Base-by-base conservation (phyloP, 768 basidiomycete genomes). In the Myochromella boudieri region DNA sequence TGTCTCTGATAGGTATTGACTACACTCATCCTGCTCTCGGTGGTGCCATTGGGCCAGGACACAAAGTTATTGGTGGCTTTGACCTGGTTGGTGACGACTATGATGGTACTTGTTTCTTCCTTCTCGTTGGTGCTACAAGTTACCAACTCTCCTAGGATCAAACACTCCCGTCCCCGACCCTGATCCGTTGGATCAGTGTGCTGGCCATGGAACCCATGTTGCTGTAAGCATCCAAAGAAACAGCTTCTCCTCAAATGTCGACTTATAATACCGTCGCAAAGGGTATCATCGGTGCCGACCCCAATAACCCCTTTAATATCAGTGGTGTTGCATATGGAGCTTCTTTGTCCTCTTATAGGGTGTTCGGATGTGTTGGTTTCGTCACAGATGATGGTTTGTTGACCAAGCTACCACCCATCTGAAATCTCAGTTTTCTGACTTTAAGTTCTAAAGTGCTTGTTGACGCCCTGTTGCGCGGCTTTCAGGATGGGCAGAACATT, bases 311-410 rank as follows among this genome's bases (percentile, higher is more conserved):
- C 27, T 84, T 78, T 69, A 81, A 81, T 63, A 78, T 87, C 56
- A 80, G 78, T 38, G 87, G 87, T 44, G 85, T 85, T 31, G 85
- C 87, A 2, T 84, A 76, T 47, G 70, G 74, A 1, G 80, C 84
- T 0, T 74, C 74, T 2, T 62, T 86, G 28, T 74, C 67, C 3
- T 59, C 74, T 4, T 83, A 82, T 66, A 63, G 82, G 41, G 68
- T 87, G 7, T 86, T 85, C 56, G 80, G 81, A 2, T 88, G 87
- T 58, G 52, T 42, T 2, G 81, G 80, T 0, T 60, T 48, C 8
- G 71, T 77, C 48, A 71, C 68, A 37, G 74, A 81, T 55, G 73
- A 84, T 61, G 62, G 82, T 84, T 53, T 34, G 70, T 59, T 24
- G 27, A 10, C 8, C 14, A 7, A 21, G 6, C 36, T 27, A 12